These are phyloP conservation scores for Cymbopogon citratus DNA, from an alignment of 176 grass and related monocot genomes.

Conservation along the genomic window DNA sequence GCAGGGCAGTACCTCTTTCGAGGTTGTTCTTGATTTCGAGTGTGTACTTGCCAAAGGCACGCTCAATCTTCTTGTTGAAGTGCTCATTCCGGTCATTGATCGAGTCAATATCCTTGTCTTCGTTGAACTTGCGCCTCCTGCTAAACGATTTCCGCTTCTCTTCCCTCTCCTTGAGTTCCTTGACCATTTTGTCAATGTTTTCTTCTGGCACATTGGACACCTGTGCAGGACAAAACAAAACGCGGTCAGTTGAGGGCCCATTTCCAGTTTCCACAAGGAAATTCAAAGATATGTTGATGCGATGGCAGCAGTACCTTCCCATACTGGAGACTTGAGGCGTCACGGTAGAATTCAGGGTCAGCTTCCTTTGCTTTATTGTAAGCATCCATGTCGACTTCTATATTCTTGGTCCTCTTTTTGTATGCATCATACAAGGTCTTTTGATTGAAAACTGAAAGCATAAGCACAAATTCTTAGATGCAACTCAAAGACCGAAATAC, in stretches of 20 bases:
- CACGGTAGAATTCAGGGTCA: slow-evolving; percentile 89
- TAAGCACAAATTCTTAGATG: neutral
- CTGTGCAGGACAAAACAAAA: neutral
- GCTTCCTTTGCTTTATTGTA: slow-evolving; percentile 88
- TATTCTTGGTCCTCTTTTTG: slow-evolving; percentile 87
- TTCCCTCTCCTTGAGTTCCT: slow-evolving; percentile 66
- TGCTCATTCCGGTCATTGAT: slow-evolving; percentile 97
- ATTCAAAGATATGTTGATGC: neutral
- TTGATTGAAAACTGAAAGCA: slow-evolving; percentile 79
- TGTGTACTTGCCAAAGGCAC: slow-evolving; percentile 94
- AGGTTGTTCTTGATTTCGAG: slow-evolving; percentile 99
- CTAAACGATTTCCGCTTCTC: slow-evolving; percentile 68
- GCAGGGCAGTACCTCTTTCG: slow-evolving; percentile 86
- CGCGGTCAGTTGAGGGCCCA: neutral
- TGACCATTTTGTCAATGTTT: slow-evolving; percentile 83
- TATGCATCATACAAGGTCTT: slow-evolving; percentile 90
- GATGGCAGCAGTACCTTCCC: slow-evolving; percentile 45
- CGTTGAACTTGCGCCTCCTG: slow-evolving; percentile 89
- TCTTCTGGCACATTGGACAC: slow-evolving; percentile 52
- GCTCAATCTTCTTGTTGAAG: slow-evolving; percentile 98
- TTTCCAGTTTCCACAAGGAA: neutral
- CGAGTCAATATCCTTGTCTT: slow-evolving; percentile 92
- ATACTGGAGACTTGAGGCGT: slow-evolving; percentile 92
- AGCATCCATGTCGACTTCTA: slow-evolving; percentile 78
- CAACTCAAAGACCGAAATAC: neutral